A percentile compares a stretch with the other conserved stretches of the same genome.
Evolutionary conservation across 2,329 filamentous ascomycete species (phyloP).

Genomic region (Penicillium sp.): DNA sequence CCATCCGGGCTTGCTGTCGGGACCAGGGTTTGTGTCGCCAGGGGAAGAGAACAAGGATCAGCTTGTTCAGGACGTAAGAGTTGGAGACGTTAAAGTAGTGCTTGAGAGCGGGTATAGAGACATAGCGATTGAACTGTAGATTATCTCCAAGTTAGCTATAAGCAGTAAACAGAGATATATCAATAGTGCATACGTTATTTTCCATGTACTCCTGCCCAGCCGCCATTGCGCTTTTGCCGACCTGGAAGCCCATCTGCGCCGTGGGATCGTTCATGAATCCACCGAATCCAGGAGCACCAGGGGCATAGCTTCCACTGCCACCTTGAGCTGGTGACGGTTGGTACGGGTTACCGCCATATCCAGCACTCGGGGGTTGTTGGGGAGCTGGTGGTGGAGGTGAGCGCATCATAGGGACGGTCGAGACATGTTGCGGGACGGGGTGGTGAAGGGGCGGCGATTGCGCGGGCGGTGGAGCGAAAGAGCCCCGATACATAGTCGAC

Average conservation of each 20-base stretch:
- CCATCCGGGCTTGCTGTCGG: constrained; percentile 67
- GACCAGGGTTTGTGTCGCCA: constrained; percentile 99
- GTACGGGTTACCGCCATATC: constrained; percentile 50
- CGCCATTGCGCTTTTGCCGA: constrained; percentile 86
- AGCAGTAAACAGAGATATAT: not conserved
- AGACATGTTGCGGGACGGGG: constrained; percentile 96
- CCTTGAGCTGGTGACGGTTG: constrained; percentile 44
- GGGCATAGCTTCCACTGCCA: constrained; percentile 38
- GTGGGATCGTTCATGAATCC: constrained; percentile 96
- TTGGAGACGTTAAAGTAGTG: constrained; percentile 99
- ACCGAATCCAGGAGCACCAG: constrained; percentile 61
- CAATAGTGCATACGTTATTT: constrained; percentile 68
- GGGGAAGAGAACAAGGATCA: constrained; percentile 90
- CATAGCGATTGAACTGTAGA: constrained; percentile 69
- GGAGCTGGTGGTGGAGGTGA: constrained; percentile 80
- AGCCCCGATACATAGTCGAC: constrained; percentile 73
- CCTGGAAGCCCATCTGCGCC: constrained; percentile 89
- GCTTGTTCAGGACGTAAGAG: constrained; percentile 90
- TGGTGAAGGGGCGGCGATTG: constrained; percentile 92
- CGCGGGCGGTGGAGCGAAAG: constrained; percentile 71
- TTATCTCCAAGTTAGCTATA: not conserved
- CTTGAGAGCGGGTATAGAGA: constrained; percentile 90
- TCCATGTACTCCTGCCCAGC: constrained; percentile 93
- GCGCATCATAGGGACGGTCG: constrained; percentile 92
- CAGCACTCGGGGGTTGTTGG: constrained; percentile 61